Conservation (phyloP, 495 filamentous ascomycete genomes). For the Penicillium arizonense region DNA sequence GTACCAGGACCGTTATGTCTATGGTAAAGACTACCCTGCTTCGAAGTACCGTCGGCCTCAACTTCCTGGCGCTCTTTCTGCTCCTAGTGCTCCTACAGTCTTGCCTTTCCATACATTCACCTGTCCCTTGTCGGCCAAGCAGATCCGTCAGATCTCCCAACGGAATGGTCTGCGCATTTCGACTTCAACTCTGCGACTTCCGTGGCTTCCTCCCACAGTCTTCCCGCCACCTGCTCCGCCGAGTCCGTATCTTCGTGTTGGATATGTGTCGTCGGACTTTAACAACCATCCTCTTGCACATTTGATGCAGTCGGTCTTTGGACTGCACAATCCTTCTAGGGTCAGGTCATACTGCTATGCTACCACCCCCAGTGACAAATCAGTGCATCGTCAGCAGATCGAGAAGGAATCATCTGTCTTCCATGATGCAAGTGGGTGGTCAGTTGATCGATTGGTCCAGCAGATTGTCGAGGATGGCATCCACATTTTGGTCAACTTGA, state of each 20-base stretch:
- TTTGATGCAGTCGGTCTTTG: slow-evolving; percentile 98
- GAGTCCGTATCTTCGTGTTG: slow-evolving; percentile 78
- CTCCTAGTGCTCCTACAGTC: slow-evolving; percentile 91
- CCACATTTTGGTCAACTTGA: slow-evolving; percentile 95
- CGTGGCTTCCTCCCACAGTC: slow-evolving; percentile 81
- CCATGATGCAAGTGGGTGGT: slow-evolving; percentile 83
- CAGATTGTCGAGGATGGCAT: slow-evolving; percentile 93
- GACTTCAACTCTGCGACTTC: slow-evolving; percentile 76
- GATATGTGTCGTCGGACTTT: slow-evolving; percentile 97
- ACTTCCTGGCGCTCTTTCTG: slow-evolving; percentile 69
- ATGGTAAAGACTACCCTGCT: slow-evolving; percentile 52
- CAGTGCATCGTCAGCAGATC: slow-evolving; percentile 89
- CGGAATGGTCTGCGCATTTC: slow-evolving; percentile 93
- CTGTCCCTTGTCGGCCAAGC: slow-evolving; percentile 86
- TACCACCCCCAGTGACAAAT: slow-evolving; percentile 91
- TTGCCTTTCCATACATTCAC: slow-evolving; percentile 99
- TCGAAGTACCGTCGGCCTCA: slow-evolving; percentile 71
- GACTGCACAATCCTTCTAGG: slow-evolving; percentile 70
- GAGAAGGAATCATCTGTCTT: slow-evolving; percentile 93
- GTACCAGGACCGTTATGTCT: slow-evolving; percentile 82
- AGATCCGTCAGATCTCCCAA: slow-evolving; percentile 93
- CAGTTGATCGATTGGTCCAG: slow-evolving; percentile 78
- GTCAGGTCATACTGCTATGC: slow-evolving; percentile 93
- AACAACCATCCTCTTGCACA: slow-evolving; percentile 98
- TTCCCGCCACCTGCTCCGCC: slow-evolving; percentile 84